phyloP scores from a whole-genome alignment of 306 rosid species.

The Fagus crenata region DNA sequence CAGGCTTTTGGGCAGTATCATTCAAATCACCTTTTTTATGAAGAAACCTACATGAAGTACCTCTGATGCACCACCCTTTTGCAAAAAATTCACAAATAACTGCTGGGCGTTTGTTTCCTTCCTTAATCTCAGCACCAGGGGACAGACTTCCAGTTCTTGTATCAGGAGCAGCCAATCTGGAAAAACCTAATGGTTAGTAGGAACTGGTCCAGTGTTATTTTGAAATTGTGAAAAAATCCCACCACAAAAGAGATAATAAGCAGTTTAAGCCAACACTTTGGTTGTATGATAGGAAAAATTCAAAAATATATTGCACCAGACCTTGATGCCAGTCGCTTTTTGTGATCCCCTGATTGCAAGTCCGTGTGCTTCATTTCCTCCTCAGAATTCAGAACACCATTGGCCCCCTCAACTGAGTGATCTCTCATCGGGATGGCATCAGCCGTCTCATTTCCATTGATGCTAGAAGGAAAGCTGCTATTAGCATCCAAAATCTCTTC shows the following conservation, averaged over 20 bases:
- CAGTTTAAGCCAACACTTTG: conserved; percentile 23
- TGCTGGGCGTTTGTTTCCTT: conserved; percentile 51
- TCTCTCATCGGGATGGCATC: conserved; percentile 21
- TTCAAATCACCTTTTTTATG: conserved; percentile 55
- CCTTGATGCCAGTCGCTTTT: conserved; percentile 55
- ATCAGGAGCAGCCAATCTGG: conserved; percentile 48
- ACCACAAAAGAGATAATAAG: conserved; percentile 24
- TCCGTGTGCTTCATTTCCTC: conserved; percentile 40
- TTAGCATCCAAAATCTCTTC: conserved; percentile 36
- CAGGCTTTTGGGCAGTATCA: conserved; percentile 43
- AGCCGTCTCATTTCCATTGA: conserved; percentile 41
- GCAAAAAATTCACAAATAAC: conserved; percentile 71
- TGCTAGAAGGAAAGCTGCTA: conserved; percentile 34
- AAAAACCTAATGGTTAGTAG: conserved; percentile 46
- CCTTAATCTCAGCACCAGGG: conserved; percentile 54
- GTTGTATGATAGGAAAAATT: conserved; percentile 26
- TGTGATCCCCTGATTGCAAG: conserved; percentile 37
- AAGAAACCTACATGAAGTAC: conserved; percentile 82
- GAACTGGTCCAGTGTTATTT: conserved; percentile 29
- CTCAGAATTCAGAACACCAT: conserved; percentile 30
- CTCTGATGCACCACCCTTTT: conserved; percentile 94
- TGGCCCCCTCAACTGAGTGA: conserved; percentile 28
- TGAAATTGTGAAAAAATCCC: conserved; percentile 28
- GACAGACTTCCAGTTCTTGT: conserved; percentile 45
- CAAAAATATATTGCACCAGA: conserved; percentile 30